phyloP scores from a whole-genome alignment of 1,284 basidiomycete species.

The Cryptococcus maquisensis region DNA sequence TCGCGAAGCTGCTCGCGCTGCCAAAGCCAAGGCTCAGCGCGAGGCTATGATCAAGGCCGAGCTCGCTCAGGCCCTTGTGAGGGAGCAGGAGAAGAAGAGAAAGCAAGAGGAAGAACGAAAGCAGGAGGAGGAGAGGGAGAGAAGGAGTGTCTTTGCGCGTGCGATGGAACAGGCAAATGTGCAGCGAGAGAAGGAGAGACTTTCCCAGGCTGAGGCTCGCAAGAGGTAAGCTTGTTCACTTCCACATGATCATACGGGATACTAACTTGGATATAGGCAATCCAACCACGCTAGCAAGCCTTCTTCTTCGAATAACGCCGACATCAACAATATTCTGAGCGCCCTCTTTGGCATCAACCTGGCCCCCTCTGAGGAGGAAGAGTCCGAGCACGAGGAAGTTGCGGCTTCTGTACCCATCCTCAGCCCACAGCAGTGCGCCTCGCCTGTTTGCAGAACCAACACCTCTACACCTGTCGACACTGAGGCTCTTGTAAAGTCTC shows the following conservation, averaged over 20 bases:
- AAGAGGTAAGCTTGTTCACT: slow-evolving; percentile 11
- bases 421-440: no score
- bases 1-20: slow-evolving; percentile 13
- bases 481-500: no score
- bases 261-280: neutral
- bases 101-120: slow-evolving; percentile 43
- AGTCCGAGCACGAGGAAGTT: no score
- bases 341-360: slow-evolving; percentile 39
- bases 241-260: neutral
- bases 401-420: no score
- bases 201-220: slow-evolving; percentile 3
- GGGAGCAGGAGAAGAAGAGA: neutral
- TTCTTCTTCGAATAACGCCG: slow-evolving; percentile 2
- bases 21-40: slow-evolving; percentile 12
- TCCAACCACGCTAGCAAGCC: slow-evolving; percentile 9
- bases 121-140: slow-evolving; percentile 77
- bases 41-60: slow-evolving; percentile 9
- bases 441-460: no score
- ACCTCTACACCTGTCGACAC: no score
- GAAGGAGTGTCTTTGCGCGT: slow-evolving; percentile 3
- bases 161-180: slow-evolving; percentile 68
- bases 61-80: neutral
- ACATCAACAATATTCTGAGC: slow-evolving; percentile 33
- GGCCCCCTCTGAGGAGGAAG: neutral
- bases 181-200: slow-evolving; percentile 65